phyloP scores from a whole-genome alignment of 805 yeast species.

The Wickerhamomyces pijperi region DNA sequence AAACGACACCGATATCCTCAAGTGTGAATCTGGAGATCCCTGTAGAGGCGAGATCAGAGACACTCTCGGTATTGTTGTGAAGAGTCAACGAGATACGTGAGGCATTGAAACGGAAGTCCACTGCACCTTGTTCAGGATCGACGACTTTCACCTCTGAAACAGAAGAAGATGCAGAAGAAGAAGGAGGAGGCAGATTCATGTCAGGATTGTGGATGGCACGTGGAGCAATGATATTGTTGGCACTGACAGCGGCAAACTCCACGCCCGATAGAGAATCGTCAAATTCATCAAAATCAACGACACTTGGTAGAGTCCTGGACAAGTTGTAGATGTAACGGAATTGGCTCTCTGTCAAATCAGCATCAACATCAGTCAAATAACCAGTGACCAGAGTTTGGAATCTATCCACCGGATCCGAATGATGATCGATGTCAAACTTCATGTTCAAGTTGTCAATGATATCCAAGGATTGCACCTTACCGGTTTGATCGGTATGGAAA shows the following conservation, averaged over 20 bases:
- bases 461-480: conserved; percentile 32
- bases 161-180: no score
- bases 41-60: conserved; percentile 24
- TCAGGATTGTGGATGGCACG: conserved; percentile 18
- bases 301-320: conserved; percentile 41
- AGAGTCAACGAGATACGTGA: conserved; percentile 55
- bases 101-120: conserved; percentile 43
- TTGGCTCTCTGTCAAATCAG: conserved; percentile 67
- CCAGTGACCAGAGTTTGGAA: conserved; percentile 48
- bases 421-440: conserved; percentile 44
- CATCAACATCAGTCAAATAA: conserved; percentile 47
- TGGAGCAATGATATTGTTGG: conserved; percentile 38
- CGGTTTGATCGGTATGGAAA: conserved; percentile 39
- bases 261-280: conserved; percentile 36
- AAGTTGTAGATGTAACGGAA: conserved; percentile 45
- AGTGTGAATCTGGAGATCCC: conserved; percentile 49
- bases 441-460: conserved; percentile 60
- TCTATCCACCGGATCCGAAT: conserved; percentile 26
- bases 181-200: no score
- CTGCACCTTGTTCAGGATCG: conserved; percentile 17
- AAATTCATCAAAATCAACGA: conserved; percentile 33
- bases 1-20: conserved; percentile 40
- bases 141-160: no score
- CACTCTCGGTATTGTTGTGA: conserved; percentile 37
- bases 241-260: conserved; percentile 53